Evolutionary conservation across 352 stramenopile species (phyloP).

Genomic region (Phytophthora meadii): DNA sequence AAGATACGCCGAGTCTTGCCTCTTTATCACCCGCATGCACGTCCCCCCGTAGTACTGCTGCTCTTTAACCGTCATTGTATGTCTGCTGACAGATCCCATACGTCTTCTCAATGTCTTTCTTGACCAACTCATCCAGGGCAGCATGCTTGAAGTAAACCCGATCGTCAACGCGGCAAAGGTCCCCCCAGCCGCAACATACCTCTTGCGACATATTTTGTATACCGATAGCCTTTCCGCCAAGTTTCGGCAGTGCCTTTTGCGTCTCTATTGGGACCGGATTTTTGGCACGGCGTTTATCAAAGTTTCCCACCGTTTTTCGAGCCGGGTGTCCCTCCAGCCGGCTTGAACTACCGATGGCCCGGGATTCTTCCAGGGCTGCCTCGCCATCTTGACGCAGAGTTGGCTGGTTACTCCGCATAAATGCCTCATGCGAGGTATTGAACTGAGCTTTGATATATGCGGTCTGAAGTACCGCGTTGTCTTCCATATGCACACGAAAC

Average conservation of each 20-base stretch:
- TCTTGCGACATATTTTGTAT: background rate
- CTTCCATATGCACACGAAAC: background rate
- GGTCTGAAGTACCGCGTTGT: background rate
- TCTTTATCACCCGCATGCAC: no score
- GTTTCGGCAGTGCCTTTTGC: background rate
- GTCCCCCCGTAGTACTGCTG: no score
- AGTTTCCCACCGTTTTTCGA: background rate
- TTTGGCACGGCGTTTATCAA: background rate
- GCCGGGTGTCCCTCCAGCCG: background rate
- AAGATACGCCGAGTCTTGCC: no score
- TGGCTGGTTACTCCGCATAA: background rate
- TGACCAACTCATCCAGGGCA: no score
- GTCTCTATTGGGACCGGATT: background rate
- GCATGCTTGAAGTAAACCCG: background rate
- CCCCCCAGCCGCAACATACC: background rate
- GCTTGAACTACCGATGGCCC: background rate
- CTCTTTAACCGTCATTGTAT: slow-evolving; percentile 3
- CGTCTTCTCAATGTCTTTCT: background rate
- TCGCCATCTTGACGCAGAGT: slow-evolving; percentile 8
- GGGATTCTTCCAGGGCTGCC: background rate
- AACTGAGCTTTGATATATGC: slow-evolving; percentile 2
- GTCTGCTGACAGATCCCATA: background rate
- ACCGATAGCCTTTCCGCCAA: background rate
- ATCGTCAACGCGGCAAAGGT: background rate
- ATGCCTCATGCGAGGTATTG: slow-evolving; percentile 5